Evolutionary conservation across 441 rosid species (phyloP).

Genomic region (Mallotus repandus): DNA sequence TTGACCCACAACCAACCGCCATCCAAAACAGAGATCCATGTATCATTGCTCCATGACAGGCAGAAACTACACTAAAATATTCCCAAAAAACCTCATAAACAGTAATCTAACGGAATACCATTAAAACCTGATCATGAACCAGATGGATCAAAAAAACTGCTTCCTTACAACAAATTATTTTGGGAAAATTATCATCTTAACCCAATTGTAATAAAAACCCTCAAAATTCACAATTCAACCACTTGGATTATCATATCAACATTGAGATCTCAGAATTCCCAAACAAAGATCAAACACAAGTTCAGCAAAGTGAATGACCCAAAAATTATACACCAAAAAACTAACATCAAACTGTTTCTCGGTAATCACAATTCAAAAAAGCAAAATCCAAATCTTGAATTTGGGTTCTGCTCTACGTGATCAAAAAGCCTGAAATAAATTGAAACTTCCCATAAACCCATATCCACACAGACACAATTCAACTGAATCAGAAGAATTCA

Average conservation of each 20-base stretch:
- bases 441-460: neutral
- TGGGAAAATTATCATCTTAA: neutral
- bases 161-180: neutral
- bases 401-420: neutral
- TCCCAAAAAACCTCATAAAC: neutral
- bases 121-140: neutral
- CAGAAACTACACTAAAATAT: neutral
- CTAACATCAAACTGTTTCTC: neutral
- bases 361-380: constrained; percentile 1
- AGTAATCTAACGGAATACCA: neutral
- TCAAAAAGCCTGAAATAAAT: neutral
- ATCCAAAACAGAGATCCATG: constrained; percentile 14
- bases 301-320: neutral
- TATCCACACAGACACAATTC: neutral
- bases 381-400: constrained; percentile 12
- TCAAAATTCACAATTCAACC: neutral
- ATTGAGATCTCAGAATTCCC: constrained; percentile 18
- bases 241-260: neutral
- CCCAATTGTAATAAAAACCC: neutral
- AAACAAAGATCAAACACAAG: constrained; percentile 14
- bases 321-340: constrained; percentile 1
- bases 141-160: neutral
- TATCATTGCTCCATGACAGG: neutral
- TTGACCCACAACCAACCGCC: constrained; percentile 5
- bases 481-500: neutral